Evolutionary conservation across 2,329 filamentous ascomycete genomes (phyloP), one percentile per base, ranked within the genome.

Genomic region (Zasmidium angulare): DNA sequence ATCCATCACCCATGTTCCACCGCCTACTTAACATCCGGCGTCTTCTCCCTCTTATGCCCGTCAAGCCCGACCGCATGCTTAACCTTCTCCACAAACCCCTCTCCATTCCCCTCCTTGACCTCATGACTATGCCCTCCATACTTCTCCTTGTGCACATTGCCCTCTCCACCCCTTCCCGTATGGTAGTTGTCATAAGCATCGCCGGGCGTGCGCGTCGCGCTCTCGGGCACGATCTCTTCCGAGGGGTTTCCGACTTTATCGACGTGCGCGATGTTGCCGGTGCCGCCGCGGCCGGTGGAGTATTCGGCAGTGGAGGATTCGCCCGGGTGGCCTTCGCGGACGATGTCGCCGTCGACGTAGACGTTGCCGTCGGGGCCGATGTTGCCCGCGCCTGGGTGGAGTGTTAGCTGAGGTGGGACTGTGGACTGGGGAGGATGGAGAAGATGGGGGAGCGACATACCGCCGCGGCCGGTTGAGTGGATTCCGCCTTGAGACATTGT

Each of bases 401-500:
- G 14, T 14, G 49, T 62, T n/a, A 60, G 50, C 20, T 14, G 20
- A 21, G 20, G 21, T 21, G n/a, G 11, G 26, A n/a, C n/a, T n/a
- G n/a, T n/a, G n/a, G n/a, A n/a, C n/a, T n/a, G n/a, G n/a, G n/a
- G n/a, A n/a, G n/a, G n/a, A n/a, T n/a, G 14, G 50, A 49, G 23
- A 20, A 22, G 21, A 21, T 17, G n/a, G 11, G 29, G 21, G 53
- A 54, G n/a, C 48, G 47, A 62, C 74, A 60, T 75, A 84, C 83
- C 83, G 73, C 83, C 83, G 63, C 83, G 82, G 59, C 83, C 83
- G 64, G 84, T 84, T 21, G 83, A 85, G 62, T 74, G 71, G 49
- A 74, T 66, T 24, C 58, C 61, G 49, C 63, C 59, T 54, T 63
- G 56, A 36, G 58, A 55, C 60, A 64, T 62, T 46, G 26, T 23